These are phyloP conservation scores for Curvularia hawaiiensis DNA, from an alignment of 2,329 filamentous ascomycete species.

Conservation along the genomic window DNA sequence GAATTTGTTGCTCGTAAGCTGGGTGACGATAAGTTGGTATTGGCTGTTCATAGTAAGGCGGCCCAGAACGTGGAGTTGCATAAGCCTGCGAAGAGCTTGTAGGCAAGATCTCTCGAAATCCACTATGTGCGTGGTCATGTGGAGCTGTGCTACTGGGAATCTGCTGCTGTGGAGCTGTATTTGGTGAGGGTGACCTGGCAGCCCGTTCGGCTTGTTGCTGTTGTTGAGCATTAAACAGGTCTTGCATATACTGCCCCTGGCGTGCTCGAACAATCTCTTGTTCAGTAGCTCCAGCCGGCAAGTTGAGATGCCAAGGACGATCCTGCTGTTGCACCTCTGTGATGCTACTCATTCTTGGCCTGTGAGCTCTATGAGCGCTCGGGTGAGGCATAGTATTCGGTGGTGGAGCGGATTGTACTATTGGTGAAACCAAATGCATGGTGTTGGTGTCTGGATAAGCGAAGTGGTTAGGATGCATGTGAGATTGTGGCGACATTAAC, in stretches of 20 bases:
- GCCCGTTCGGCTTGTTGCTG: slow-evolving; percentile 40
- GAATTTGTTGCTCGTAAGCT: slow-evolving; percentile 29
- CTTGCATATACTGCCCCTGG: slow-evolving; percentile 44
- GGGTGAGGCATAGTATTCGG: slow-evolving; percentile 14
- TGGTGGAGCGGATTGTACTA: slow-evolving; percentile 31
- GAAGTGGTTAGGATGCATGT: slow-evolving; percentile 27
- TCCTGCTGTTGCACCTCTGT: slow-evolving; percentile 38
- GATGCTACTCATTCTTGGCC: slow-evolving; percentile 45
- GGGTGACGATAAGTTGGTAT: slow-evolving; percentile 13
- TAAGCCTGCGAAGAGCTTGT: slow-evolving; percentile 38
- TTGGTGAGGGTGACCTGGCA: slow-evolving; percentile 40
- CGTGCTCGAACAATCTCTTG: slow-evolving; percentile 46
- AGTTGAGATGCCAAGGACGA: slow-evolving; percentile 42
- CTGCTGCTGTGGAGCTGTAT: slow-evolving; percentile 27
- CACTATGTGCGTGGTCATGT: slow-evolving; percentile 27
- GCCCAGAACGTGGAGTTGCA: slow-evolving; percentile 19
- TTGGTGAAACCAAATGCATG: slow-evolving; percentile 40
- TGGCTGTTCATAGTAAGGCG: slow-evolving; percentile 17
- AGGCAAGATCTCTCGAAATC: slow-evolving; percentile 45
- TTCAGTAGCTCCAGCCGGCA: slow-evolving; percentile 43
- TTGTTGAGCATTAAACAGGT: slow-evolving; percentile 40
- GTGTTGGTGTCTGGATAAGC: slow-evolving; percentile 37
- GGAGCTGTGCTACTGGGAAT: slow-evolving; percentile 19
- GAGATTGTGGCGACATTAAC: slow-evolving; percentile 40
- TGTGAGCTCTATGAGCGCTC: slow-evolving; percentile 28